Conservation (phyloP, 257 asterid genomes). For the Misopates orontium region DNA sequence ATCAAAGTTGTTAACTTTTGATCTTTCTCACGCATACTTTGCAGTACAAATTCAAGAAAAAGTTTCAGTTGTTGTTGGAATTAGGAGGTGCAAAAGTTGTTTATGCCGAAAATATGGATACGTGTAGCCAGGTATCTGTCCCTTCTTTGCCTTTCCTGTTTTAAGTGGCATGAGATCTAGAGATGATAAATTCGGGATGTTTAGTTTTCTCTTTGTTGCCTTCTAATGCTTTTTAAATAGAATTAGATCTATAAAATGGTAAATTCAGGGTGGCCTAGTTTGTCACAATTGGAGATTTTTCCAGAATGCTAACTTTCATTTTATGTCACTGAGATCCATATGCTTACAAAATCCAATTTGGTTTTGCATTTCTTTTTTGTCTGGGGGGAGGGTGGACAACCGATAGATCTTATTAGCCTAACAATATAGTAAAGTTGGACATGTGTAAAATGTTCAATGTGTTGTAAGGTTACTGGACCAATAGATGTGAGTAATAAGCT, state of each 20-base stretch:
- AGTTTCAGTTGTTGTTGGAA: constrained; percentile 68
- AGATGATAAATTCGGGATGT: background rate
- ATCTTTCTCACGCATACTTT: constrained; percentile 13
- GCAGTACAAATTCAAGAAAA: constrained; percentile 80
- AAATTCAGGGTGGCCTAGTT: background rate
- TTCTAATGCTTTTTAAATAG: no score
- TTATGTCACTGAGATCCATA: background rate
- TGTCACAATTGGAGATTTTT: no score
- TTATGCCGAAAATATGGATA: constrained; percentile 43
- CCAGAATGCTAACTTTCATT: no score
- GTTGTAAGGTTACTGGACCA: background rate
- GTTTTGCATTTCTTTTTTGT: background rate
- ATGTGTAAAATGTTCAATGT: constrained; percentile 9
- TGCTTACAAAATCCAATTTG: background rate
- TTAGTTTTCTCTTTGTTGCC: background rate
- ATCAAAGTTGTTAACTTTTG: constrained; percentile 14
- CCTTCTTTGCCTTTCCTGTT: constrained; percentile 24
- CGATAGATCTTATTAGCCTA: background rate
- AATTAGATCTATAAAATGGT: constrained; percentile 1
- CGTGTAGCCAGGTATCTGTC: constrained; percentile 49
- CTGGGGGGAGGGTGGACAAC: background rate
- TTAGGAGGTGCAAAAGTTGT: constrained; percentile 75
- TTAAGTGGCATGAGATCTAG: constrained; percentile 11
- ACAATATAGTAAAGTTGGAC: background rate
- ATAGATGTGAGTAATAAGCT: background rate